Evolutionary conservation across 108 stramenopile genomes (phyloP), one percentile per base, ranked within the genome.

Genomic region (Stephanodiscus triporus): DNA sequence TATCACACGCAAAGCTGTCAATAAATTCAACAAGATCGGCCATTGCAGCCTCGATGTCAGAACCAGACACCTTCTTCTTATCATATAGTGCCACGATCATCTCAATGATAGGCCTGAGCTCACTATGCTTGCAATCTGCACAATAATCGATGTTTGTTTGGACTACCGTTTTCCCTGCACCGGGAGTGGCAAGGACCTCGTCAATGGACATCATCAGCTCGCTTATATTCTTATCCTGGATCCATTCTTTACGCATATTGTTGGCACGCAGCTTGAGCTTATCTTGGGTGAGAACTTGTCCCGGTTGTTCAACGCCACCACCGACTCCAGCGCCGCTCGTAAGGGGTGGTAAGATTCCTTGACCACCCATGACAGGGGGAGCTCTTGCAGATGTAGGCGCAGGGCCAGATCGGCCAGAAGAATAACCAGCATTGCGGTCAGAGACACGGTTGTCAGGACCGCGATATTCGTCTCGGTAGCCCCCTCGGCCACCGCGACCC

Each of bases 131-230:
- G 82, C 87, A 87, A 36, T 91, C 89, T 17, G n/a, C 27, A 87
- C 77, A 58, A 51, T 66, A n/a, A 48, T 94, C 90, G 1, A 70
- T 51, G 62, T 78, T 85, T 30, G 67, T 54, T 63, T 83, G 76
- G 34, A 89, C 88, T 56, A 94, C 80, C 3, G 66, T 80, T 11
- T 64, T 59, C 36, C 85, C 84, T 34, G 86, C 86, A 67, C 87
- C 70, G 0, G 83, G 78, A 22, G 87, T 87, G 23, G 76, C 85
- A 58, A 91, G 57, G 38, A 72, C 65, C 60, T 94, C 93, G 50
- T 90, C 88, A 61, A 89, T 54, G 8, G 89, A 83, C 10, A 90
- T 68, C 22, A 91, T 53, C 0, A 94, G 76, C 60, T 94, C 93
- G 9, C 84, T 76, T 37, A 74, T 70, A 53, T 89, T 89, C 4